Conservation (phyloP, 192 early-diverging fungal genomes). For the Podila clonocystis region DNA sequence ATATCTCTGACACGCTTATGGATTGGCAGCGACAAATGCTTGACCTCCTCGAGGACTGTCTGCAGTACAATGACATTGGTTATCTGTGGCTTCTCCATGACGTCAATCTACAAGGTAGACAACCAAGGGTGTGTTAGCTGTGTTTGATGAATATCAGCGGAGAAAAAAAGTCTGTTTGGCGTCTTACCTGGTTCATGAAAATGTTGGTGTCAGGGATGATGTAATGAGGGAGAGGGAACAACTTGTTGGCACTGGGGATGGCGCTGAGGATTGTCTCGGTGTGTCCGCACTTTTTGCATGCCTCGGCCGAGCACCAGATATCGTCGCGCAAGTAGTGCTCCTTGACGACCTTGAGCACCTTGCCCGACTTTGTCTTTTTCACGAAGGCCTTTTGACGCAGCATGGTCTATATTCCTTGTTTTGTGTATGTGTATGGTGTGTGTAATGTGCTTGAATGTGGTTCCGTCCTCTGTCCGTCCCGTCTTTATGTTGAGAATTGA, state of each 20-base stretch:
- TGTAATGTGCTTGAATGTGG: neutral
- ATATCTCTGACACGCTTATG: conserved; percentile 84
- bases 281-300: conserved; percentile 65
- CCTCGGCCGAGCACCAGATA: conserved; percentile 81
- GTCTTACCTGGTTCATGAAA: conserved; percentile 82
- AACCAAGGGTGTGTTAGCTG: neutral
- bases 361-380: conserved; percentile 91
- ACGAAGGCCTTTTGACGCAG: conserved; percentile 87
- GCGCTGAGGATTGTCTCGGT: conserved; percentile 56
- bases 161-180: neutral
- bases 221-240: conserved; percentile 70
- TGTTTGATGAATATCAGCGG: neutral
- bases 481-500: neutral
- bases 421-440: neutral
- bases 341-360: conserved; percentile 92
- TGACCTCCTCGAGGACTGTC: conserved; percentile 94
- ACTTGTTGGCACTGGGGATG: conserved; percentile 59
- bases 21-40: conserved; percentile 80
- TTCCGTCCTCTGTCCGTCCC: no score
- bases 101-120: conserved; percentile 76
- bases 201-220: conserved; percentile 97
- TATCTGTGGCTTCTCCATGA: conserved; percentile 90
- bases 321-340: conserved; percentile 98
- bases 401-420: conserved; percentile 24
- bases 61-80: conserved; percentile 92